These are phyloP conservation scores for Fusarium sp. DNA, from an alignment of 2,329 filamentous ascomycete genomes.

Conservation along the genomic window DNA sequence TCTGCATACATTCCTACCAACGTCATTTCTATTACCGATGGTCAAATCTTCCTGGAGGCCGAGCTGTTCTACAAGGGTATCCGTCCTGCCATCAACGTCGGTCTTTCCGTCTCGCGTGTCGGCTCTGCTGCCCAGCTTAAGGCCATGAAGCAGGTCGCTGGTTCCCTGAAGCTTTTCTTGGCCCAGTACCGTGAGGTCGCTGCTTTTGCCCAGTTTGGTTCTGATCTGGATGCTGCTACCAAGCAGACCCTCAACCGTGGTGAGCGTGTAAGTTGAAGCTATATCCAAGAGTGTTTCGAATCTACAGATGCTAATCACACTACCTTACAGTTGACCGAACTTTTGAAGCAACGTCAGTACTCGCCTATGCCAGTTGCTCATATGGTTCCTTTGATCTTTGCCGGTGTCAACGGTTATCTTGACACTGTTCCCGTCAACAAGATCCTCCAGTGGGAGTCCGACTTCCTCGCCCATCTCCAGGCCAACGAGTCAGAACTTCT, in stretches of 20 bases:
- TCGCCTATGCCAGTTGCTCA: too few species aligned
- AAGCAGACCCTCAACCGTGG: constrained; percentile 98
- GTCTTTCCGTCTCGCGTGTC: constrained; percentile 99
- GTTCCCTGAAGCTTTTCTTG: constrained; percentile 99
- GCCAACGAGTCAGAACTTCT: constrained; percentile 87
- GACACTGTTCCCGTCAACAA: constrained; percentile 89
- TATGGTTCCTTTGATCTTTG: constrained; percentile 97
- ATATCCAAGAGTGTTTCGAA: neutral
- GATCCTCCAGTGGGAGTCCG: constrained; percentile 92
- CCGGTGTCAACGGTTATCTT: constrained; percentile 97
- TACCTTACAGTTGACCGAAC: constrained; percentile 78
- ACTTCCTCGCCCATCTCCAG: constrained; percentile 93
- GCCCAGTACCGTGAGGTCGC: constrained; percentile 99
- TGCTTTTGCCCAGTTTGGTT: constrained; percentile 99
- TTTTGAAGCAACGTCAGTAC: constrained; percentile 80
- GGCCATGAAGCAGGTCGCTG: constrained; percentile 99
- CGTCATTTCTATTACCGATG: constrained; percentile 99
- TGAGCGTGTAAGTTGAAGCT: constrained; percentile 81
- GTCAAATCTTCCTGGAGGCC: constrained; percentile 99
- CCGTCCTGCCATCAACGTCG: constrained; percentile 99
- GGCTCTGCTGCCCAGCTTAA: constrained; percentile 99
- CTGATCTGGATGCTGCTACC: constrained; percentile 97
- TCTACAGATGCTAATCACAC: constrained; percentile 39
- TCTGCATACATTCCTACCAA: constrained; percentile 99
- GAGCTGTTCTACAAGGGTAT: constrained; percentile 99